These are phyloP conservation scores for Rhizoctonia solani DNA, from an alignment of 1,284 basidiomycete genomes.

Conservation along the genomic window DNA sequence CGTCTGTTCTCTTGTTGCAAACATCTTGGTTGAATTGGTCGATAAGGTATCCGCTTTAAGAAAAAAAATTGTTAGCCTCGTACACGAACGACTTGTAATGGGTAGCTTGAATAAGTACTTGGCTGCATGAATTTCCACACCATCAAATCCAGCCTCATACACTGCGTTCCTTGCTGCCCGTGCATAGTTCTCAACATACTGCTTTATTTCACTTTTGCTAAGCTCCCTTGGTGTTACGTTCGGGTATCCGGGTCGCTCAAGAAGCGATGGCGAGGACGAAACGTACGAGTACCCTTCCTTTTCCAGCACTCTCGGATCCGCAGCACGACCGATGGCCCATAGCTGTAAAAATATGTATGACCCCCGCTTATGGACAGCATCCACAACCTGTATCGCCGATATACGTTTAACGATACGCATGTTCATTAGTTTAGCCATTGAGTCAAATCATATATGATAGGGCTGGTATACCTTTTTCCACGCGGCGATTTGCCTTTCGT, in stretches of 20 bases:
- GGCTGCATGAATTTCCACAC: slow-evolving; percentile 51
- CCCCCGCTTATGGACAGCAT: slow-evolving; percentile 48
- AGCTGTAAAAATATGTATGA: slow-evolving; percentile 47
- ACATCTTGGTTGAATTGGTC: slow-evolving; percentile 51
- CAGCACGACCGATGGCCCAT: slow-evolving; percentile 48
- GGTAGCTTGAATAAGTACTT: slow-evolving; percentile 28
- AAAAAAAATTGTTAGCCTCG: background rate
- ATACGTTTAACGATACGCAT: slow-evolving; percentile 38
- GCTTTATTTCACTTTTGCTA: background rate
- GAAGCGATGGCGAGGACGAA: slow-evolving; percentile 42
- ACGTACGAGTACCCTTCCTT: slow-evolving; percentile 40
- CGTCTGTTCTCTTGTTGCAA: slow-evolving; percentile 52
- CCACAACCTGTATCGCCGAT: slow-evolving; percentile 37
- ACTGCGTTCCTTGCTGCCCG: slow-evolving; percentile 46
- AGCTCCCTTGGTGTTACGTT: slow-evolving; percentile 31
- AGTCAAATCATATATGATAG: no score
- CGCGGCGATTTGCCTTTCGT: slow-evolving; percentile 50
- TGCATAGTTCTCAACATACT: slow-evolving; percentile 34
- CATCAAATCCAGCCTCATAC: slow-evolving; percentile 54
- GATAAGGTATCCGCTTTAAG: slow-evolving; percentile 45
- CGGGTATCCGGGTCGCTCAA: slow-evolving; percentile 39
- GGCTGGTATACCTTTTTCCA: slow-evolving; percentile 52
- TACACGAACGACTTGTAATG: background rate
- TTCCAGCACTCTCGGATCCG: slow-evolving; percentile 39
- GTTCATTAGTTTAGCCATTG: no score